These are phyloP conservation scores for Gossypioides kirkii DNA, from an alignment of 345 rosid genomes.

Conservation along the genomic window DNA sequence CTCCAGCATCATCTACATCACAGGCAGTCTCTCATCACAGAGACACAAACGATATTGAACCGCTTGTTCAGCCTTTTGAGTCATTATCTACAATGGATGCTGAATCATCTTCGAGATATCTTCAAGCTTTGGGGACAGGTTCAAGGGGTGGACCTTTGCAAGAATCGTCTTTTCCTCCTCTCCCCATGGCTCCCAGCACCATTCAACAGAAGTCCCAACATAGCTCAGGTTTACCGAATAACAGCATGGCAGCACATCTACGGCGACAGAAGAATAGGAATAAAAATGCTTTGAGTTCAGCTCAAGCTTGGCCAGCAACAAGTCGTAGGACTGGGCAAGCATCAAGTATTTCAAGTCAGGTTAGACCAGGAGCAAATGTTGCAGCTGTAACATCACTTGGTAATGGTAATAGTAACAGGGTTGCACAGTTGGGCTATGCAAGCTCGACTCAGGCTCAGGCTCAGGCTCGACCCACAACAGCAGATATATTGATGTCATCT, in stretches of 20 bases:
- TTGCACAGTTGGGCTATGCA: slow-evolving; percentile 34
- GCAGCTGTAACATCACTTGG: slow-evolving; percentile 20
- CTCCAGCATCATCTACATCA: slow-evolving; percentile 35
- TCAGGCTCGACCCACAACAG: slow-evolving; percentile 21
- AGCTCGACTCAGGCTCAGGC: slow-evolving; percentile 30
- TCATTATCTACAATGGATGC: slow-evolving; percentile 41
- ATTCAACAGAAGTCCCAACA: slow-evolving; percentile 44
- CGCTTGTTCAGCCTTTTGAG: slow-evolving; percentile 59
- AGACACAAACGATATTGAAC: slow-evolving; percentile 41
- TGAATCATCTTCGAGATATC: slow-evolving; percentile 65
- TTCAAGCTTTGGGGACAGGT: slow-evolving; percentile 67
- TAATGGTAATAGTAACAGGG: slow-evolving; percentile 24
- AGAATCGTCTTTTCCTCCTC: slow-evolving; percentile 93
- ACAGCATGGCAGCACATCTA: slow-evolving; percentile 66
- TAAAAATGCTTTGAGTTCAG: slow-evolving; percentile 26
- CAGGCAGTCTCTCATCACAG: slow-evolving; percentile 38
- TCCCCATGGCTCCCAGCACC: slow-evolving; percentile 34
- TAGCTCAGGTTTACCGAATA: slow-evolving; percentile 16
- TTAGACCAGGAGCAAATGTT: slow-evolving; percentile 21
- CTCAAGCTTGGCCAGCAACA: slow-evolving; percentile 62
- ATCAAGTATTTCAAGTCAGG: slow-evolving; percentile 29
- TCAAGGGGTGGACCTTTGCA: slow-evolving; percentile 48
- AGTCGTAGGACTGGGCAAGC: slow-evolving; percentile 29
- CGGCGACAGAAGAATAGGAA: slow-evolving; percentile 44
- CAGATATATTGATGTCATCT: slow-evolving; percentile 24